Evolutionary conservation across 2,329 filamentous ascomycete genomes (phyloP).

Genomic region (Fusarium redolens): DNA sequence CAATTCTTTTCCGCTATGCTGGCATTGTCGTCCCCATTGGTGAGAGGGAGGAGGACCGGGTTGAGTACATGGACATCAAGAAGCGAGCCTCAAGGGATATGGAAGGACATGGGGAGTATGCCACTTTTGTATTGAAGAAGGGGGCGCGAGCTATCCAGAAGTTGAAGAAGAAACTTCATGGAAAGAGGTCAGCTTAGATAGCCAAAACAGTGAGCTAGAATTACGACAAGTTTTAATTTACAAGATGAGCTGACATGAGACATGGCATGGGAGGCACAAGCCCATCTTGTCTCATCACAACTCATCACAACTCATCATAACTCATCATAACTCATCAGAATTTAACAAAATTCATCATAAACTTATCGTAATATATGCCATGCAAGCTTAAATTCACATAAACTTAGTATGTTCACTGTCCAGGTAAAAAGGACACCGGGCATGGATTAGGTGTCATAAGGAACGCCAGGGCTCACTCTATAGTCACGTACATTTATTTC

Average conservation of each 20-base stretch:
- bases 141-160: slow-evolving; percentile 14
- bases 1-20: slow-evolving; percentile 48
- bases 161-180: slow-evolving; percentile 40
- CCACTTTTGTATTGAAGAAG: slow-evolving; percentile 39
- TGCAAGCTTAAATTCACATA: neutral
- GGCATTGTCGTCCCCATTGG: slow-evolving; percentile 41
- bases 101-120: slow-evolving; percentile 46
- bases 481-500: neutral
- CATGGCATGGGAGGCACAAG: neutral
- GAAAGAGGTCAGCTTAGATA: slow-evolving; percentile 3
- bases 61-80: slow-evolving; percentile 43
- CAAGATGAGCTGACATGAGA: too few relatives aligned
- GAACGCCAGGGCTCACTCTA: neutral
- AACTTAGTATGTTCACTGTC: rapidly evolving
- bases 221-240: rapidly evolving
- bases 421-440: neutral
- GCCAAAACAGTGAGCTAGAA: too few relatives aligned
- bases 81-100: slow-evolving; percentile 34
- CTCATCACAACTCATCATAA: neutral
- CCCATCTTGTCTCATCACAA: neutral
- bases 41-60: slow-evolving; percentile 27
- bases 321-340: neutral
- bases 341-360: neutral
- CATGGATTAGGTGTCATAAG: neutral
- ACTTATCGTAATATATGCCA: too few relatives aligned